Percentiles rank a stretch among this genome's conserved stretches.
These are phyloP conservation scores for Fusarium miscanthi DNA, from an alignment of 2,329 filamentous ascomycete species.

Conservation along the genomic window DNA sequence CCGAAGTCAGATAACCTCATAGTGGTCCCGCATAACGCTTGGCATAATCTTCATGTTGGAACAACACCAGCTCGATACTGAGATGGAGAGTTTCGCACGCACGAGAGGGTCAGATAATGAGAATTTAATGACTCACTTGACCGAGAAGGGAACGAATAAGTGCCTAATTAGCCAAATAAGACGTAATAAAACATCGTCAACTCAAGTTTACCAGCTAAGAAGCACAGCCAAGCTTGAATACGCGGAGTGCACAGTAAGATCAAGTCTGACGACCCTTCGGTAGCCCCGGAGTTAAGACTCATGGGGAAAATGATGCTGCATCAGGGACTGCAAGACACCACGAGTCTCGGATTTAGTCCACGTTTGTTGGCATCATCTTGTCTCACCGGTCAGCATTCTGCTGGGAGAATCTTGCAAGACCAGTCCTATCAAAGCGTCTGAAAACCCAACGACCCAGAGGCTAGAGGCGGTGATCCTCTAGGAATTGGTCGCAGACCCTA, in stretches of 20 bases:
- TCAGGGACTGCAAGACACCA: neutral
- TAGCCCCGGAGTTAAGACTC: conserved; percentile 38
- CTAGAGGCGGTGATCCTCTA: neutral
- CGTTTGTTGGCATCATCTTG: conserved; percentile 11
- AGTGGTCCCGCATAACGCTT: conserved; percentile 29
- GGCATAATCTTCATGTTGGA: conserved; percentile 2
- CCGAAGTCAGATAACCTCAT: conserved; percentile 6
- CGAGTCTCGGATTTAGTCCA: neutral
- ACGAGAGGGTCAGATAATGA: neutral
- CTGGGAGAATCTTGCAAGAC: neutral
- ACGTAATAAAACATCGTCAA: conserved; percentile 3
- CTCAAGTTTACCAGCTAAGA: conserved; percentile 5
- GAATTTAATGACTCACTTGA: conserved; percentile 13
- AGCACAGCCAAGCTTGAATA: conserved; percentile 6
- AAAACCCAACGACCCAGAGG: neutral
- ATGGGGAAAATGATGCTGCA: neutral
- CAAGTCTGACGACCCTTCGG: conserved; percentile 28
- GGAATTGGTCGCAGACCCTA: conserved; percentile 18
- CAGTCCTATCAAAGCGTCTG: conserved; percentile 6
- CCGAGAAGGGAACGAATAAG: neutral
- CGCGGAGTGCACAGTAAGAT: conserved; percentile 23
- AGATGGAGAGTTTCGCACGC: neutral
- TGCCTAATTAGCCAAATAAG: conserved; percentile 14
- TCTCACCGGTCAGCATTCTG: conserved; percentile 34
- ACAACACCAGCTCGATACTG: neutral